These are phyloP conservation scores for Sugiyamaella lignohabitans DNA, from an alignment of 805 yeast species.

Conservation along the genomic window DNA sequence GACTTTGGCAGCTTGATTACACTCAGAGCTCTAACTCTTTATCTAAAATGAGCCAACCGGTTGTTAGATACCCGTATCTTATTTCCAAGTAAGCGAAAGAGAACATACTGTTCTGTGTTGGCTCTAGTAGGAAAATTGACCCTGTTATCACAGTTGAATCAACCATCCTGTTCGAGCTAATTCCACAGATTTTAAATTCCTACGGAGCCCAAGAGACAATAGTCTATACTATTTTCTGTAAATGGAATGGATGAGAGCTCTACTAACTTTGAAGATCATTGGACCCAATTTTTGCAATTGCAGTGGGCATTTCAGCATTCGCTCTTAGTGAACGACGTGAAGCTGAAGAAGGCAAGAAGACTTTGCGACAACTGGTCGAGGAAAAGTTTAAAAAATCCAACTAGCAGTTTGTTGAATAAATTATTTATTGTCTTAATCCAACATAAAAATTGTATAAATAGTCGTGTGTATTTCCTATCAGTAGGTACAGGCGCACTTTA, in stretches of 20 bases:
- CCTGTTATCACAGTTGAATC: background rate
- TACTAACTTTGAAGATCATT: constrained; percentile 11
- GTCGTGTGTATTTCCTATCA: background rate
- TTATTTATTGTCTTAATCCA: background rate
- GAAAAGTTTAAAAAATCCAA: background rate
- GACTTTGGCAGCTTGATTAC: no score
- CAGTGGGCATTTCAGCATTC: constrained; percentile 16
- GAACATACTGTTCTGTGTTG: background rate
- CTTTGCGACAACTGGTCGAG: background rate
- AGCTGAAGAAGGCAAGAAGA: constrained; percentile 12
- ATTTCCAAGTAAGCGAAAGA: constrained; percentile 9
- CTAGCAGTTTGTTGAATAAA: no score
- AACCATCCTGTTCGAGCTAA: background rate
- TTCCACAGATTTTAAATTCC: constrained; percentile 1
- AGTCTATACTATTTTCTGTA: background rate
- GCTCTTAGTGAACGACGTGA: constrained; percentile 16
- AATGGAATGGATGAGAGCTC: background rate
- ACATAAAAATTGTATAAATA: no score
- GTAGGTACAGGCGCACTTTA: background rate
- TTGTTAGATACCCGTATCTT: constrained; percentile 9
- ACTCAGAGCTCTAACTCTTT: no score
- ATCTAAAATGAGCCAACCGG: background rate
- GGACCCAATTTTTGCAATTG: constrained; percentile 19
- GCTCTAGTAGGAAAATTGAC: background rate
- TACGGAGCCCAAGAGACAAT: constrained; percentile 1